phyloP scores from a whole-genome alignment of 371 early-diverging fungal genomes.

The Apophysomyces elegans region DNA sequence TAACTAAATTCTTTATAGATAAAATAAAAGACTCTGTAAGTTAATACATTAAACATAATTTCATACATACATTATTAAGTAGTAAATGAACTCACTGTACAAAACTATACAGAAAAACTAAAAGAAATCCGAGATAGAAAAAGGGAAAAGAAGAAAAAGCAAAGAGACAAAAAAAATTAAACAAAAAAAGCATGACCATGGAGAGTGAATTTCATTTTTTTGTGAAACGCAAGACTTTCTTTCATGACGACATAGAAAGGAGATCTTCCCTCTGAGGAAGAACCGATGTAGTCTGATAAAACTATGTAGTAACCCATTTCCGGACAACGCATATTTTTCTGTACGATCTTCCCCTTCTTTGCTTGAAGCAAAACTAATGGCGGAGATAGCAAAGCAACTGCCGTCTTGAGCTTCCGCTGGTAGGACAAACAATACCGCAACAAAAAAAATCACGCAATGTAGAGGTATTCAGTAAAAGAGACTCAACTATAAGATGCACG shows the following conservation, averaged over 20 bases:
- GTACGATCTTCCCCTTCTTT: too few relatives aligned
- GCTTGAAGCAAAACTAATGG: too few relatives aligned
- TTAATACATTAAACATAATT: not conserved
- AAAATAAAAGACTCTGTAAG: not conserved
- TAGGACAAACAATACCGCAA: too few relatives aligned
- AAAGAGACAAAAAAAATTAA: too few relatives aligned
- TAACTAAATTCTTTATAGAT: not conserved
- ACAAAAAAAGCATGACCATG: conserved; percentile 8
- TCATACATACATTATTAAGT: not conserved
- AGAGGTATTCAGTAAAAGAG: too few relatives aligned
- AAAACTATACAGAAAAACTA: not conserved
- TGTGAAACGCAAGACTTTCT: conserved; percentile 1
- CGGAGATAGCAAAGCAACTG: too few relatives aligned
- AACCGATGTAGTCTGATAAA: not conserved
- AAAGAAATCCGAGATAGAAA: not conserved
- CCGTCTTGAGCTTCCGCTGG: too few relatives aligned
- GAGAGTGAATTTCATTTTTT: conserved; percentile 7
- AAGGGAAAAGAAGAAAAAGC: not conserved
- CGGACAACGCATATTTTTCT: too few relatives aligned
- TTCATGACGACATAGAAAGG: conserved; percentile 10
- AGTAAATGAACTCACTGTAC: not conserved
- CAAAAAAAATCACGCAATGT: too few relatives aligned
- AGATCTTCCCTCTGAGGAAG: not conserved
- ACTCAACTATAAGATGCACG: too few relatives aligned
- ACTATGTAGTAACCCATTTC: too few relatives aligned